These are phyloP conservation scores for Gossypium aridum DNA, from an alignment of 441 rosid species.

Conservation along the genomic window DNA sequence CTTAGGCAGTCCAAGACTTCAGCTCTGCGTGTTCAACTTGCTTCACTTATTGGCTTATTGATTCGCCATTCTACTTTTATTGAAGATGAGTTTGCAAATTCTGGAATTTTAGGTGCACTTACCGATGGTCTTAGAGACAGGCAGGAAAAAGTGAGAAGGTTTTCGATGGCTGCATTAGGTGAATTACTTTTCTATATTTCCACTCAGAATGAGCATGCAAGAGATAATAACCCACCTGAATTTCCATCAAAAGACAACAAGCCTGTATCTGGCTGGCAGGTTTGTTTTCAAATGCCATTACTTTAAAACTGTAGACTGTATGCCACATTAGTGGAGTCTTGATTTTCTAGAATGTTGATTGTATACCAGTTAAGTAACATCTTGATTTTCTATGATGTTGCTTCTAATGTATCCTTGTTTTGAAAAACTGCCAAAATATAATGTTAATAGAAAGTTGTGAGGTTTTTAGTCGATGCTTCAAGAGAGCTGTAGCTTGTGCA, in stretches of 20 bases:
- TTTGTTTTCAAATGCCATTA: conserved; percentile 24
- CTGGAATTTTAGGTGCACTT: conserved; percentile 84
- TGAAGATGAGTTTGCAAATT: conserved; percentile 77
- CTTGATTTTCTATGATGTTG: conserved; percentile 2
- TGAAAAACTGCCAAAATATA: neutral
- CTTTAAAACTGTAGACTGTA: conserved; percentile 1
- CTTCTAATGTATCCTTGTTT: neutral
- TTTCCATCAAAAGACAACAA: conserved; percentile 81
- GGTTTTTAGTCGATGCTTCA: neutral
- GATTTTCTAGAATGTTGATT: conserved; percentile 2
- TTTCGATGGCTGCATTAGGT: conserved; percentile 96
- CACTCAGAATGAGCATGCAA: conserved; percentile 74
- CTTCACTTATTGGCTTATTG: conserved; percentile 83
- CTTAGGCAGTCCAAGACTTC: conserved; percentile 79
- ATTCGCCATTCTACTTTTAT: conserved; percentile 89
- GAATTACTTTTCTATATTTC: conserved; percentile 92
- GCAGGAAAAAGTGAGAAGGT: conserved; percentile 92
- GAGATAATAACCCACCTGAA: conserved; percentile 58
- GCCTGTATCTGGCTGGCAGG: conserved; percentile 83
- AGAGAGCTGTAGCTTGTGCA: conserved; percentile 1
- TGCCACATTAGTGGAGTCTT: neutral
- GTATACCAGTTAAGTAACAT: neutral
- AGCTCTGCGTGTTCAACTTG: conserved; percentile 85
- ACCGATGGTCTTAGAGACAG: conserved; percentile 89
- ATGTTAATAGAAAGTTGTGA: neutral